Evolutionary conservation across 192 early-diverging fungal species (phyloP).

Genomic region (Backusella tarrabulga): DNA sequence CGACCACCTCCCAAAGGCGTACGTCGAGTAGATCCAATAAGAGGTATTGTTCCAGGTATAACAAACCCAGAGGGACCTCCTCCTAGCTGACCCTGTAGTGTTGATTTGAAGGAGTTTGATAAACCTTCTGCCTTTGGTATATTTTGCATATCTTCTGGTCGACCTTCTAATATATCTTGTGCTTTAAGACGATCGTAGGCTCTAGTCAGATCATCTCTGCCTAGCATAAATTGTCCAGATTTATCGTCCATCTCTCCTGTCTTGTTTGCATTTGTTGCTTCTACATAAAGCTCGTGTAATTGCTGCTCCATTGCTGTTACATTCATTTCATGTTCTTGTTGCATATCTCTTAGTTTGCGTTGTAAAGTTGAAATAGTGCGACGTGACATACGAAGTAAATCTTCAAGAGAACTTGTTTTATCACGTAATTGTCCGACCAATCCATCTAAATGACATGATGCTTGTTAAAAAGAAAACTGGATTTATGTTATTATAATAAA

Average conservation of each 20-base stretch:
- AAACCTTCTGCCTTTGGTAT: conserved; percentile 32
- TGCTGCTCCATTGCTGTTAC: conserved; percentile 67
- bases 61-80: conserved; percentile 30
- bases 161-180: conserved; percentile 35
- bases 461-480: neutral
- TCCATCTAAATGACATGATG: conserved; percentile 24
- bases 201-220: conserved; percentile 28
- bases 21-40: conserved; percentile 33
- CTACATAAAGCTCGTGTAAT: conserved; percentile 61
- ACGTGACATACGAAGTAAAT: conserved; percentile 70
- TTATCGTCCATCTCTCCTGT: conserved; percentile 44
- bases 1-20: neutral
- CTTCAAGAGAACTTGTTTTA: conserved; percentile 45
- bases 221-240: conserved; percentile 16
- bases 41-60: conserved; percentile 29
- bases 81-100: conserved; percentile 17
- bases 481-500: neutral
- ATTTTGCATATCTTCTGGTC: conserved; percentile 15
- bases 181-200: conserved; percentile 38
- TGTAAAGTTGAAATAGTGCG: conserved; percentile 75
- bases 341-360: conserved; percentile 64
- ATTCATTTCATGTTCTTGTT: conserved; percentile 67
- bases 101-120: conserved; percentile 30
- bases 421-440: conserved; percentile 56
- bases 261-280: conserved; percentile 53